These are phyloP conservation scores for Schwanniomyces yamadae DNA, from an alignment of 805 yeast genomes.

Conservation along the genomic window DNA sequence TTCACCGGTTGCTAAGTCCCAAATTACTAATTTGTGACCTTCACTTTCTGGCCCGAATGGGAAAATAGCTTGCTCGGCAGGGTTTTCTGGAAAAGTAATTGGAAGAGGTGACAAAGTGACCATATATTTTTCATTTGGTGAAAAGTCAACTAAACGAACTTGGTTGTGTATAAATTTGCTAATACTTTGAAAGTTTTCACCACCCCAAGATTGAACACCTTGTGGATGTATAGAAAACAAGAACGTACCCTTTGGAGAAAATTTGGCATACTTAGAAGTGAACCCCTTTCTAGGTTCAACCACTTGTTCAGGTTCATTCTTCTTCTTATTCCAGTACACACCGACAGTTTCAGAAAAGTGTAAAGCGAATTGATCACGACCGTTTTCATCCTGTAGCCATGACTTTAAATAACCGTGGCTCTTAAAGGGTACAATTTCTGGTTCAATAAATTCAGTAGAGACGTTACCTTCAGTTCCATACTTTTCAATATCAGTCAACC, in stretches of 20 bases:
- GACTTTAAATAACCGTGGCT: slow-evolving; percentile 79
- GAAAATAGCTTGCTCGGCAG: slow-evolving; percentile 64
- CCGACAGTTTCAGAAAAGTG: slow-evolving; percentile 81
- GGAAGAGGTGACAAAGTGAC: slow-evolving; percentile 90
- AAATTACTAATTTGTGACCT: slow-evolving; percentile 90
- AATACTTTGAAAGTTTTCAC: slow-evolving; percentile 69
- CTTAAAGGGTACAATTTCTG: slow-evolving; percentile 67
- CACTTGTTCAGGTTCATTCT: slow-evolving; percentile 69
- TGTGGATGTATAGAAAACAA: slow-evolving; percentile 86
- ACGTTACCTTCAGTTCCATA: slow-evolving; percentile 66
- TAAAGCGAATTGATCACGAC: slow-evolving; percentile 86
- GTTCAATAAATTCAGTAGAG: slow-evolving; percentile 63
- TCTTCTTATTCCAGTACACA: slow-evolving; percentile 81
- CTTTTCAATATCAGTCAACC: slow-evolving; percentile 77
- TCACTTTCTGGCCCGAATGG: slow-evolving; percentile 86
- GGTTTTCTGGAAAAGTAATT: slow-evolving; percentile 58
- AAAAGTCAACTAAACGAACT: slow-evolving; percentile 85
- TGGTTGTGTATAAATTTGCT: slow-evolving; percentile 84
- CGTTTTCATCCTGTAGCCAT: slow-evolving; percentile 86
- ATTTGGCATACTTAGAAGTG: slow-evolving; percentile 84
- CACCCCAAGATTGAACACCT: slow-evolving; percentile 97
- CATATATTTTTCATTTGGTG: slow-evolving; percentile 87
- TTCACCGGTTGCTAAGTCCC: slow-evolving; percentile 85
- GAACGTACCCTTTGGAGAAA: slow-evolving; percentile 92
- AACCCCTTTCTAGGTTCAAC: slow-evolving; percentile 79